A percentile compares a stretch with the other conserved stretches of the same genome.
phyloP scores from a whole-genome alignment of 1,284 basidiomycete genomes.

The Austropuccinia psidii region DNA sequence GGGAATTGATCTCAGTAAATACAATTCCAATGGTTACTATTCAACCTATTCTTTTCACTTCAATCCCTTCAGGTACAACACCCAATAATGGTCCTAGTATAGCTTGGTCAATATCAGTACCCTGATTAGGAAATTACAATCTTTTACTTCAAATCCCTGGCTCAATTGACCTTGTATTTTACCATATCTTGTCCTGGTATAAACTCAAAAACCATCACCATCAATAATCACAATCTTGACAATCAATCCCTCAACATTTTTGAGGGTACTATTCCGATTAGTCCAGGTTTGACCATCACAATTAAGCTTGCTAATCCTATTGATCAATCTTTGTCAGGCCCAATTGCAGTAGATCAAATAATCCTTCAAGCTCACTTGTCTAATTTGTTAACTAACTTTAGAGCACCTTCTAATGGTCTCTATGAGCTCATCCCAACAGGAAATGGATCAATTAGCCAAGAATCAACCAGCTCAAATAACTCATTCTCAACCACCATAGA shows the following conservation, averaged over 20 bases:
- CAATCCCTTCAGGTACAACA: conserved; percentile 60
- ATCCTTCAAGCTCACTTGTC: conserved; percentile 42
- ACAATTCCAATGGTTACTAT: conserved; percentile 71
- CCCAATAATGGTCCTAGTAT: conserved; percentile 61
- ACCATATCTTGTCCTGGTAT: conserved; percentile 60
- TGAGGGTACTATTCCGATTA: too few species aligned
- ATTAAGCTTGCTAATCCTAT: conserved; percentile 52
- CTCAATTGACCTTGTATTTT: conserved; percentile 72
- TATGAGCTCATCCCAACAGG: too few species aligned
- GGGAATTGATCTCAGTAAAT: conserved; percentile 58
- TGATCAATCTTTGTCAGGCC: conserved; percentile 60
- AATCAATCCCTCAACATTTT: conserved; percentile 65
- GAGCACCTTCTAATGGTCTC: neutral
- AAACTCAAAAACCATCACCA: conserved; percentile 57
- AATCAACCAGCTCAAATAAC: too few species aligned
- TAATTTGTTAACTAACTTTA: conserved; percentile 9
- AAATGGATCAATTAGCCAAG: too few species aligned
- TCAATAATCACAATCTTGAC: conserved; percentile 65
- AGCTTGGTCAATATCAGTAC: conserved; percentile 83
- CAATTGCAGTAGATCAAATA: conserved; percentile 54
- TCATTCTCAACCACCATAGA: too few species aligned
- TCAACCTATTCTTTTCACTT: conserved; percentile 65
- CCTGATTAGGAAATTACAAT: conserved; percentile 74
- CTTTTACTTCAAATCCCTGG: conserved; percentile 79
- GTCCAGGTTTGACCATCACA: conserved; percentile 60